Conservation (phyloP, 306 rosid species). For the Quillaja saponaria region DNA sequence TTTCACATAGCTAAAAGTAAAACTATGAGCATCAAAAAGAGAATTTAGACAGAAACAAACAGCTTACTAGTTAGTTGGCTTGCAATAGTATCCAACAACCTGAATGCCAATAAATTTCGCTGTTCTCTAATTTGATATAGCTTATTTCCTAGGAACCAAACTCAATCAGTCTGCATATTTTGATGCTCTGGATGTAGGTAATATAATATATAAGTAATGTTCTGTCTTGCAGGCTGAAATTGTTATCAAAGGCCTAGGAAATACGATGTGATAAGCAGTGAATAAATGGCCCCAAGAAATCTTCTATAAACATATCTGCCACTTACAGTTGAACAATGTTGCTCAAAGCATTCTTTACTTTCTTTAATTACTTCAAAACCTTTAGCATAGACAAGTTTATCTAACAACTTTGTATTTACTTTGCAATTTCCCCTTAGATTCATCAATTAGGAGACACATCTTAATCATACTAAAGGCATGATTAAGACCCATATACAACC, state of each 20-base stretch:
- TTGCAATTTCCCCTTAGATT: neutral
- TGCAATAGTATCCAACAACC: neutral
- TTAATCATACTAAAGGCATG: neutral
- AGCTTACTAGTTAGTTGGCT: neutral
- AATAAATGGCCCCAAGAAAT: constrained; percentile 1
- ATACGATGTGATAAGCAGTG: neutral
- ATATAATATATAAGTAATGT: neutral
- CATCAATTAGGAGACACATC: neutral
- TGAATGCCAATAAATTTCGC: neutral
- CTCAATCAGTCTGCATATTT: neutral
- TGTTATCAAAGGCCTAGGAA: constrained; percentile 1
- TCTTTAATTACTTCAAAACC: no score
- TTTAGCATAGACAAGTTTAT: neutral
- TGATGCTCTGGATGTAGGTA: neutral
- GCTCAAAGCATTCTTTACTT: neutral
- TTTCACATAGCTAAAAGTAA: neutral
- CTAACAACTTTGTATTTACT: neutral
- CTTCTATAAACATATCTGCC: neutral
- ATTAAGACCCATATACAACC: neutral
- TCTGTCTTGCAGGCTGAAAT: neutral
- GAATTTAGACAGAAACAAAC: neutral
- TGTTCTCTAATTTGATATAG: neutral
- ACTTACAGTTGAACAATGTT: neutral
- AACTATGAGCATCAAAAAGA: neutral
- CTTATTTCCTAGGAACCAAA: neutral